phyloP scores from a whole-genome alignment of 495 filamentous ascomycete genomes.

The Physcia stellaris region DNA sequence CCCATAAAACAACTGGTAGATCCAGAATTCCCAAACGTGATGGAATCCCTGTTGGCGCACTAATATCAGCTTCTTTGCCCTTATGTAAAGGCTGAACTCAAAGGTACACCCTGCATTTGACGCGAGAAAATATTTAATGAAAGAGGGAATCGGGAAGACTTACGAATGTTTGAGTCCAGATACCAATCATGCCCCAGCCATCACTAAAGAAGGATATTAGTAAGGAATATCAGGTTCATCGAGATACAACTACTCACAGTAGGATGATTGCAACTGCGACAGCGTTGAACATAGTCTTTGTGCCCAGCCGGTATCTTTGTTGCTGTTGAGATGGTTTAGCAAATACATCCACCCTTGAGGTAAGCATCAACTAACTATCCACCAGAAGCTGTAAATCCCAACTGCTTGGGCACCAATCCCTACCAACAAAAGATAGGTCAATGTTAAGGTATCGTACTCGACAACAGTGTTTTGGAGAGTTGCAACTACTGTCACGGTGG shows the following conservation, averaged over 20 bases:
- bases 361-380: too few species aligned
- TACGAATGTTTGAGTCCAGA: constrained; percentile 47
- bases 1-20: constrained; percentile 51
- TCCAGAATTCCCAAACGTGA: constrained; percentile 47
- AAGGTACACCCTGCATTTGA: too few species aligned
- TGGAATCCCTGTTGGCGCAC: too few species aligned
- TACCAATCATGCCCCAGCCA: constrained; percentile 54
- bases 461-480: constrained; percentile 51
- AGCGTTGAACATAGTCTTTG: constrained; percentile 51
- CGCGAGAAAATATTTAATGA: too few species aligned
- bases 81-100: too few species aligned
- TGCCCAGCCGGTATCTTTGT: constrained; percentile 33
- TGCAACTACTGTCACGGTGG: constrained; percentile 51
- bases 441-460: constrained; percentile 42
- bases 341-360: too few species aligned
- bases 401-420: constrained; percentile 48
- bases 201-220: constrained; percentile 17
- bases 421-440: constrained; percentile 50
- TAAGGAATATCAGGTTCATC: not conserved
- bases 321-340: too few species aligned
- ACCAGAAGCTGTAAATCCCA: constrained; percentile 50
- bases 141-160: too few species aligned
- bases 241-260: constrained; percentile 16
- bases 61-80: too few species aligned
- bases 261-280: constrained; percentile 42